Evolutionary conservation across 345 rosid genomes (phyloP).

Genomic region (Erodium maritimum): DNA sequence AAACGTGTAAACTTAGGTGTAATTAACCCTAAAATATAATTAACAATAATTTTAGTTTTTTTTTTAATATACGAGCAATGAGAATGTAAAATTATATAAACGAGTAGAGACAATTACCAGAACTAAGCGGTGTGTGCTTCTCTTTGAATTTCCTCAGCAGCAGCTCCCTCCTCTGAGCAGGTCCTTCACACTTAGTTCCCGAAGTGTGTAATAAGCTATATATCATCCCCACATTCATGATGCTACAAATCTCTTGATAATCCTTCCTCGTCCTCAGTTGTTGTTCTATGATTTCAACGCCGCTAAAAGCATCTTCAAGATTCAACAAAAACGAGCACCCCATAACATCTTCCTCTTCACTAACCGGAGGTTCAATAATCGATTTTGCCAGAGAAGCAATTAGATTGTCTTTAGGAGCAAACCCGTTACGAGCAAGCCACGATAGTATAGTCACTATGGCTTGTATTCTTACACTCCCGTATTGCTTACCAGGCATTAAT

Average conservation of each 20-base stretch:
- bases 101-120: constrained; percentile 40
- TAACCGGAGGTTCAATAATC: constrained; percentile 70
- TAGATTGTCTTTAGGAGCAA: constrained; percentile 76
- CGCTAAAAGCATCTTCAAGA: constrained; percentile 77
- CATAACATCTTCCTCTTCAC: constrained; percentile 69
- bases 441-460: constrained; percentile 55
- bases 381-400: constrained; percentile 71
- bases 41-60: no score
- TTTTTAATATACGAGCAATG: no score
- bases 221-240: constrained; percentile 84
- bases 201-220: constrained; percentile 70
- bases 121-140: constrained; percentile 43
- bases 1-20: no score
- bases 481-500: constrained; percentile 48
- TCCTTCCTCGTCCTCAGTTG: constrained; percentile 62
- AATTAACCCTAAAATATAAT: no score
- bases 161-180: constrained; percentile 64
- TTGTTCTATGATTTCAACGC: constrained; percentile 85
- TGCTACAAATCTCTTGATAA: constrained; percentile 77
- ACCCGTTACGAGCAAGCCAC: constrained; percentile 79
- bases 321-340: constrained; percentile 87
- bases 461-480: constrained; percentile 48
- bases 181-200: constrained; percentile 71
- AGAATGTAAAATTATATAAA: constrained; percentile 1
- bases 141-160: constrained; percentile 51